Conservation (phyloP, 2,329 filamentous ascomycete species). For the Epichloe glyceriae region DNA sequence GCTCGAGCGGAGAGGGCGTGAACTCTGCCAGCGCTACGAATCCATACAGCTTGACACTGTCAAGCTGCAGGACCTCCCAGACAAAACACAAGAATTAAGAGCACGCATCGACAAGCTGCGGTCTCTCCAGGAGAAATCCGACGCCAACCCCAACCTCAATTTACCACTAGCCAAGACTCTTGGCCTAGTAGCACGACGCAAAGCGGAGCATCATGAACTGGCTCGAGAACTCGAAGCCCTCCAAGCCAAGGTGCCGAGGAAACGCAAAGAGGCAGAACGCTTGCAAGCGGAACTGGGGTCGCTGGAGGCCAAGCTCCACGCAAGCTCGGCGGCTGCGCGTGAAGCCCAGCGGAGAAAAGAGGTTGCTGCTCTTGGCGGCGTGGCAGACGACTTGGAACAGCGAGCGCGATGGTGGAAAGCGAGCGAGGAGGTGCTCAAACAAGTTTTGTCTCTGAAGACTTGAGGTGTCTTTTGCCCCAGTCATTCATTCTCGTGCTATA, state of each 20-base stretch:
- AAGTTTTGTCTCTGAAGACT: slow-evolving; percentile 45
- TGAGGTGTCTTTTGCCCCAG: neutral
- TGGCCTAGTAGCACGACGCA: slow-evolving; percentile 36
- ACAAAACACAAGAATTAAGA: slow-evolving; percentile 35
- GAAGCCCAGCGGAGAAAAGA: slow-evolving; percentile 60
- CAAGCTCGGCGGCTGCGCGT: slow-evolving; percentile 51
- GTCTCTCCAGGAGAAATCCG: slow-evolving; percentile 22
- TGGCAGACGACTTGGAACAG: slow-evolving; percentile 62
- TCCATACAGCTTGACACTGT: slow-evolving; percentile 34
- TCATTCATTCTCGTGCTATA: neutral
- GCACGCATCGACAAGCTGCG: slow-evolving; percentile 32
- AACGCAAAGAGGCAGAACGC: slow-evolving; percentile 53
- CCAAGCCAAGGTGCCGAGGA: slow-evolving; percentile 49
- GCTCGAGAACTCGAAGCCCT: slow-evolving; percentile 52
- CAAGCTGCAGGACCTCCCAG: slow-evolving; percentile 37
- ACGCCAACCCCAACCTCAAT: slow-evolving; percentile 32
- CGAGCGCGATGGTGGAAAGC: slow-evolving; percentile 62
- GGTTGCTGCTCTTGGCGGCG: slow-evolving; percentile 51
- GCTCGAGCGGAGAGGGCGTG: slow-evolving; percentile 51
- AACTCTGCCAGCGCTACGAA: slow-evolving; percentile 43
- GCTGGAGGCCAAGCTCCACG: slow-evolving; percentile 53
- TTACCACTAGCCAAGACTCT: slow-evolving; percentile 46
- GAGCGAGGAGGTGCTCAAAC: slow-evolving; percentile 49
- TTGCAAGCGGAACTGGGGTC: slow-evolving; percentile 55
- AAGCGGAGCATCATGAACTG: slow-evolving; percentile 39